These are phyloP conservation scores for Colletotrichum sp. DNA, from an alignment of 2,329 filamentous ascomycete species.

Conservation along the genomic window DNA sequence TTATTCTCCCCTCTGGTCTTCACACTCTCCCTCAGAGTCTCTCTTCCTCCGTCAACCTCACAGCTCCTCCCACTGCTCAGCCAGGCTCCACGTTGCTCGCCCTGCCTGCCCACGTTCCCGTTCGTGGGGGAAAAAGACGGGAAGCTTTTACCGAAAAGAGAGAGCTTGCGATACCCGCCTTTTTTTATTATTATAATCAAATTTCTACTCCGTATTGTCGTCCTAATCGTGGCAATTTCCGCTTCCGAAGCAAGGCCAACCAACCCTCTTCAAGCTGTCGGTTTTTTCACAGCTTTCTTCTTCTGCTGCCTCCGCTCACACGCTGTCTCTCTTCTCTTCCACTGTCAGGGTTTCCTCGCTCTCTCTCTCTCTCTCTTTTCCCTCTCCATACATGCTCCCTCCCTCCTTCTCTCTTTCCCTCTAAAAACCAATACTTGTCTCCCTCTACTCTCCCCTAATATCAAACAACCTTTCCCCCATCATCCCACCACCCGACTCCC, in stretches of 20 bases:
- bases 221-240: slow-evolving; percentile 12
- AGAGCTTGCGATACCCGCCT: slow-evolving; percentile 12
- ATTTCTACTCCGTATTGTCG: not conserved
- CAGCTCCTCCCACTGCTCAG: not conserved
- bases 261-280: not conserved
- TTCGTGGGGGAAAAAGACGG: not conserved
- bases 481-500: not conserved
- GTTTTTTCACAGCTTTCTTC: not conserved
- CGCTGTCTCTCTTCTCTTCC: not conserved
- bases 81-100: not conserved
- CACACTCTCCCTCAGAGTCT: not conserved
- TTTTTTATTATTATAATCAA: slow-evolving; percentile 12
- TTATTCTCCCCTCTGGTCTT: not conserved
- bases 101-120: not conserved
- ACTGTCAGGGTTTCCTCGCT: not conserved
- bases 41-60: not conserved
- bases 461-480: not conserved
- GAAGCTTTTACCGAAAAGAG: not conserved
- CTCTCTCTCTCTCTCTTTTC: not conserved
- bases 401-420: not conserved
- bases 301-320: not conserved
- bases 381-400: not conserved
- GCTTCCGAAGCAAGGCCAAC: not conserved
- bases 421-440: not conserved
- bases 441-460: not conserved